A percentile compares a stretch with the other conserved stretches of the same genome.
Evolutionary conservation across 129 eudicot species (phyloP).

Genomic region (Mikania micrantha): DNA sequence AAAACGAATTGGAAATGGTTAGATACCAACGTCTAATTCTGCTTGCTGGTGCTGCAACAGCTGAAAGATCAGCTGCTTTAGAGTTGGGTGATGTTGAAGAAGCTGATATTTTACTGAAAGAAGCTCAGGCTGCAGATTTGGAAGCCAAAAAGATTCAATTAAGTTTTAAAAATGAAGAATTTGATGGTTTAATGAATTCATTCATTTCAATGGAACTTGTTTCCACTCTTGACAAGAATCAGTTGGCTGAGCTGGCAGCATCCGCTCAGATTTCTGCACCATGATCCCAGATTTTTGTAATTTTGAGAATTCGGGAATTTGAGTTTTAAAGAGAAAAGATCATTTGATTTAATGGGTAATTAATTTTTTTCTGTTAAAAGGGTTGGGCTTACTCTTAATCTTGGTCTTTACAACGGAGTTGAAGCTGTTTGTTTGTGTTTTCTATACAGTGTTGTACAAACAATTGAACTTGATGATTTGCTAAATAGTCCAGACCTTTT

Average conservation of each 20-base stretch:
- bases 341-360: slow-evolving; percentile 5
- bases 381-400: background rate
- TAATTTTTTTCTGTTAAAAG: background rate
- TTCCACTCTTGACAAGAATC: slow-evolving; percentile 48
- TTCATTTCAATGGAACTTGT: slow-evolving; percentile 64
- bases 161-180: slow-evolving; percentile 25
- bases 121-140: slow-evolving; percentile 56
- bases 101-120: slow-evolving; percentile 55
- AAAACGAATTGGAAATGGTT: slow-evolving; percentile 51
- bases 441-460: slow-evolving; percentile 20
- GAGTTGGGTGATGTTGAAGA: slow-evolving; percentile 65
- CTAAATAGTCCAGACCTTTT: background rate
- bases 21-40: slow-evolving; percentile 54
- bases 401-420: no score
- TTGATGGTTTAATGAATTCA: slow-evolving; percentile 25
- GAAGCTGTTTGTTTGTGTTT: slow-evolving; percentile 8
- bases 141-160: slow-evolving; percentile 55
- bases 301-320: background rate
- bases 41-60: slow-evolving; percentile 43
- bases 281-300: background rate
- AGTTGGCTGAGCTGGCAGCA: slow-evolving; percentile 45
- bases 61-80: slow-evolving; percentile 54
- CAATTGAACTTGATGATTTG: slow-evolving; percentile 16
- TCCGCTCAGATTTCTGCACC: slow-evolving; percentile 25
- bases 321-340: background rate